Percentiles rank a stretch among this genome's conserved stretches.
phyloP scores from a whole-genome alignment of 768 basidiomycete genomes.

The Boletus barrowsii region DNA sequence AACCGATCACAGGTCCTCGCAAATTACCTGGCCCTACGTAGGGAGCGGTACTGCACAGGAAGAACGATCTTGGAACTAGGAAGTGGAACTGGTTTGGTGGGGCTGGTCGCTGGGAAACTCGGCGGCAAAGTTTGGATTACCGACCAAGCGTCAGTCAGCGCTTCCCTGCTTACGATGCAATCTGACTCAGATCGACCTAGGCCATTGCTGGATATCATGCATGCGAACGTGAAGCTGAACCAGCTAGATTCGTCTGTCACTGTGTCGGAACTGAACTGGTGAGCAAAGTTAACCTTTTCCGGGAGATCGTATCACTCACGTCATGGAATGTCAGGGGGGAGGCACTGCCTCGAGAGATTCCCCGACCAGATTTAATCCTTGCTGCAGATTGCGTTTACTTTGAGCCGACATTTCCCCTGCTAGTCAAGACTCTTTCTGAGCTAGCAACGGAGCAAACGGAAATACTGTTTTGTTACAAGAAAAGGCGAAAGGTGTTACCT shows the following conservation, averaged over 20 bases:
- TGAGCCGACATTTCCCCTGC: conserved; percentile 86
- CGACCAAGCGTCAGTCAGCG: conserved; percentile 77
- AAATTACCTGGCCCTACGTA: conserved; percentile 64
- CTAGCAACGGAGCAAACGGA: conserved; percentile 58
- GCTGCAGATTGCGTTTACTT: conserved; percentile 97
- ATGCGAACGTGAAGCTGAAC: conserved; percentile 68
- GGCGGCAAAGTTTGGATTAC: conserved; percentile 76
- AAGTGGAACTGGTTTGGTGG: conserved; percentile 91
- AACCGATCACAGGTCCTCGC: conserved; percentile 61
- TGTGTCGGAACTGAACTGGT: conserved; percentile 84
- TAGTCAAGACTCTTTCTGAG: conserved; percentile 73
- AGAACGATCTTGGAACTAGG: conserved; percentile 79
- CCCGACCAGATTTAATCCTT: conserved; percentile 66
- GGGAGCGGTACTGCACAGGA: conserved; percentile 45
- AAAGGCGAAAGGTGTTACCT: conserved; percentile 71
- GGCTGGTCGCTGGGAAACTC: conserved; percentile 72
- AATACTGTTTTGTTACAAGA: conserved; percentile 91
- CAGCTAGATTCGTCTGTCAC: conserved; percentile 46
- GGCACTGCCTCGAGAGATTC: conserved; percentile 44
- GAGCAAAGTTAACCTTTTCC: conserved; percentile 23
- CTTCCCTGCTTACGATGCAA: conserved; percentile 1
- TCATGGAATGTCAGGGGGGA: conserved; percentile 56
- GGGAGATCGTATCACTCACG: neutral
- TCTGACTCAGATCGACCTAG: conserved; percentile 39
- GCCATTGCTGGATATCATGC: conserved; percentile 76